A percentile compares a stretch with the other conserved stretches of the same genome.
phyloP scores from a whole-genome alignment of 2,329 filamentous ascomycete species.

The Venturia effusa region DNA sequence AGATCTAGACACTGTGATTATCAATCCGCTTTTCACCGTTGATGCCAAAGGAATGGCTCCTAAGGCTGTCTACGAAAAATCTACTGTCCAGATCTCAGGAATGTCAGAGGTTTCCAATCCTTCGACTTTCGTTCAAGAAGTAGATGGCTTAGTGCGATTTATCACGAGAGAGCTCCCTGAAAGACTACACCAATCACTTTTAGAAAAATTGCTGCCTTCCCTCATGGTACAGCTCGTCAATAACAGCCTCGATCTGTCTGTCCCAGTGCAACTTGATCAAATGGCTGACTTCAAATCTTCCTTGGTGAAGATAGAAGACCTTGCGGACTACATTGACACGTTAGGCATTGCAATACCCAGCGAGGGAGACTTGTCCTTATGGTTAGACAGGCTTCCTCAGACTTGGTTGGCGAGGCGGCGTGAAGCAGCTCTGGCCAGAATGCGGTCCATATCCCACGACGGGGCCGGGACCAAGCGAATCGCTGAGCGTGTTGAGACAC shows the following conservation, averaged over 20 bases:
- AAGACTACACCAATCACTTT: slow-evolving; percentile 43
- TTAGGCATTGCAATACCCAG: slow-evolving; percentile 47
- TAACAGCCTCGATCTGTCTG: slow-evolving; percentile 62
- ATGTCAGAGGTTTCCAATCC: slow-evolving; percentile 21
- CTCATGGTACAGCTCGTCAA: slow-evolving; percentile 58
- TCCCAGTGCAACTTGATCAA: slow-evolving; percentile 63
- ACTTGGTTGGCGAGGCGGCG: slow-evolving; percentile 80
- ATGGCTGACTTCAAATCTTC: slow-evolving; percentile 61
- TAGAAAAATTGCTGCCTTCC: slow-evolving; percentile 57
- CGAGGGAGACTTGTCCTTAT: slow-evolving; percentile 55
- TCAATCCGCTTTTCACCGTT: slow-evolving; percentile 45
- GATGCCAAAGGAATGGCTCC: slow-evolving; percentile 24
- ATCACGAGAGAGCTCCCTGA: slow-evolving; percentile 40
- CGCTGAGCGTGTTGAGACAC: slow-evolving; percentile 78
- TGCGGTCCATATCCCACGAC: slow-evolving; percentile 56
- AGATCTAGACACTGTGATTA: slow-evolving; percentile 49
- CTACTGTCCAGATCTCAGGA: slow-evolving; percentile 24
- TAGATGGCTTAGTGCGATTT: slow-evolving; percentile 36
- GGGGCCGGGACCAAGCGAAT: slow-evolving; percentile 56
- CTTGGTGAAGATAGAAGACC: slow-evolving; percentile 51
- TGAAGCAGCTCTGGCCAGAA: slow-evolving; percentile 64
- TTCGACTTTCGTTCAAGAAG: slow-evolving; percentile 20
- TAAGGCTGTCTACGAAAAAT: slow-evolving; percentile 23
- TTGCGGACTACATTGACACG: slow-evolving; percentile 52
- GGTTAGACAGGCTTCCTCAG: slow-evolving; percentile 68